Evolutionary conservation across 2,329 filamentous ascomycete species (phyloP), one percentile per base, ranked within the genome.

Genomic region (Arachnomyces sp.): DNA sequence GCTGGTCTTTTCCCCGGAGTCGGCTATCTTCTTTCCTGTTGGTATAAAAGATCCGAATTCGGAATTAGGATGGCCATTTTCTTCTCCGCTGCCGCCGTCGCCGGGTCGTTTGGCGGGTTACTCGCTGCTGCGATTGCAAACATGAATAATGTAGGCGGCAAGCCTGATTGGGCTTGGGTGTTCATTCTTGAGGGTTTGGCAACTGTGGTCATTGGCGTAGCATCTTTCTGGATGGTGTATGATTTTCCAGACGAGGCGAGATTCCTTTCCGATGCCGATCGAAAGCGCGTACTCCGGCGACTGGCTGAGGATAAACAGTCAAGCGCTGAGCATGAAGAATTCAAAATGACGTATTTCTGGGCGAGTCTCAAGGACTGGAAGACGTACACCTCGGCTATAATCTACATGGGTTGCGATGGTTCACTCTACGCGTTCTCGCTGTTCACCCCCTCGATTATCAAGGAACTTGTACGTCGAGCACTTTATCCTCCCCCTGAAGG

Each of bases 41-140:
- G 84, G 84, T 92, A 90, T 54, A 81, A 76, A 57, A 71, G 84
- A 32, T 75, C 71, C 18, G 84, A 90, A 52, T 81, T 89, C 40
- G 84, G 82, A 38, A 71, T 84, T 17, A 75, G 85, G 20, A 76
- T 81, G 36, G 81, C 83, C 14, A 75, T 85, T 45, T 88, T 88
- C 67, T 90, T 89, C 66, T 85, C 80, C 0, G 82, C 82, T 0
- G 84, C 84, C 1, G 83, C 85, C 1, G 63, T 90, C 0, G 81
- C 84, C 1, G 85, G 84, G 1, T 85, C 86, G 0, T 94, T 94
- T 53, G 85, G 84, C 31, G 86, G 84, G 6, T 73, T 94, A 1
- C 71, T 94, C 11, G 87, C 87, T 1, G 81, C 77, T 2, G 87
- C 80, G 0, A 92, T 94, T 47, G 84, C 84, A 13, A 86, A 92